These are phyloP conservation scores for Schizochytrium sp. DNA, from an alignment of 108 stramenopile genomes.

Conservation along the genomic window DNA sequence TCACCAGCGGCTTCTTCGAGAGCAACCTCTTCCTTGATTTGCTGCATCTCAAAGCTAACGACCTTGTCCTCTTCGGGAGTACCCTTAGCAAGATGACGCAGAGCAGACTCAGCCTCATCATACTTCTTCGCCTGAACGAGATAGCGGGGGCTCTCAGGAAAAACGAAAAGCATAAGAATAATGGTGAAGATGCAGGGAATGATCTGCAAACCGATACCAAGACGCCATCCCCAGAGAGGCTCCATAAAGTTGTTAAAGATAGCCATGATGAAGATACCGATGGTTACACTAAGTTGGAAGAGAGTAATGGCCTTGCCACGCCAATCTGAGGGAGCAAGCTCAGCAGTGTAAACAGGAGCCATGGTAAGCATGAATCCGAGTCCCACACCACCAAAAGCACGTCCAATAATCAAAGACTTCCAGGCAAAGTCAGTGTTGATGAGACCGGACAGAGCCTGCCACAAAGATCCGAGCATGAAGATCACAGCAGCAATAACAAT, in stretches of 20 bases:
- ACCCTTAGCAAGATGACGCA: not conserved
- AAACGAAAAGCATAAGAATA: not conserved
- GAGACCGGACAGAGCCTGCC: no score
- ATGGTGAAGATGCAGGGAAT: conserved; percentile 19
- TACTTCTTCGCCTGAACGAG: not conserved
- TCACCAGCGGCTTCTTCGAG: not conserved
- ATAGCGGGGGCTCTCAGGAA: conserved; percentile 55
- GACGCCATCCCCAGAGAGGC: conserved; percentile 3
- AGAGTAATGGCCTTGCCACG: no score
- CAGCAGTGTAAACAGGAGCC: no score
- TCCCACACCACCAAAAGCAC: no score
- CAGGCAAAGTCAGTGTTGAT: no score
- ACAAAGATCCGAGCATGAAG: no score
- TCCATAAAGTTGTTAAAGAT: not conserved
- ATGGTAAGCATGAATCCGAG: no score
- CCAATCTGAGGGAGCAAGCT: no score
- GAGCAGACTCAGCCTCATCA: not conserved
- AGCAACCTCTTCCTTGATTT: conserved; percentile 52
- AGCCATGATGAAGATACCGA: no score
- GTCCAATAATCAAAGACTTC: no score
- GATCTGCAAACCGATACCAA: conserved; percentile 33
- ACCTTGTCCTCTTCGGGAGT: not conserved
- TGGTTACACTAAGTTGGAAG: no score
- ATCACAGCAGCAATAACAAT: no score
- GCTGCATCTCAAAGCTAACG: conserved; percentile 33